Base-by-base conservation (phyloP, 2,329 filamentous ascomycete species). In the Sporothrix euskadiensis region DNA sequence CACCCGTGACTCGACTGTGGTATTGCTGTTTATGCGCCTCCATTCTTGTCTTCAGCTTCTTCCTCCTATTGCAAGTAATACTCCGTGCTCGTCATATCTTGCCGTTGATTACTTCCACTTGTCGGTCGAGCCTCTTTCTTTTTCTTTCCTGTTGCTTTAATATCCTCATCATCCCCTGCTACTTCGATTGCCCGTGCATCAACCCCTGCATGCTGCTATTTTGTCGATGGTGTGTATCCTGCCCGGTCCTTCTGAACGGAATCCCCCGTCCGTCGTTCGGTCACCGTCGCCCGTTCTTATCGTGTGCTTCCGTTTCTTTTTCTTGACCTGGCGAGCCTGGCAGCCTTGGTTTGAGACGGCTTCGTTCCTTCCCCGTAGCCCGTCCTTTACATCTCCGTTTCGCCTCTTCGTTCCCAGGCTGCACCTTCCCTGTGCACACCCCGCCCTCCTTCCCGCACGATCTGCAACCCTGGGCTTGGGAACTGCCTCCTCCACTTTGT, bases 261-360 rank as follows among this genome's bases (percentile, higher is more conserved):
- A 56, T 30, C 30, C 59, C 19, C 10, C 35, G 35, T 63, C 16
- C 35, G 30, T 63, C 35, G 32, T 63, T 63, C 16, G 32, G 32
- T 41, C 14, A 41, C 35, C 19, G 8, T 41, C 6, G 59, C 59
- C 35, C 59, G 3, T 22, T 63, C 59, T 12, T 39, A n/a, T 44
- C 35, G 59, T 65, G 35, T 10, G 32, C 59, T 59, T 65, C 59
- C 59, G 59, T 44, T 65, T 65, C 59, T 66, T 66, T 47, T 44
- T 66, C 61, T 66, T 47, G 61, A 30, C 39, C 41, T 47, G 4
- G 61, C n/a, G n/a, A 35, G 56, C 56, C 26, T 59, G 35, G 56
- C 19, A 35, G 56, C 56, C 26, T 59, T 59, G 56, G 19, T 26
- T 22, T 4, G 52, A 22, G n/a, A 26, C 30, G 9, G 10, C 22